Base-by-base conservation (phyloP, 352 stramenopile genomes). In the Phytopythium oedochilum region DNA sequence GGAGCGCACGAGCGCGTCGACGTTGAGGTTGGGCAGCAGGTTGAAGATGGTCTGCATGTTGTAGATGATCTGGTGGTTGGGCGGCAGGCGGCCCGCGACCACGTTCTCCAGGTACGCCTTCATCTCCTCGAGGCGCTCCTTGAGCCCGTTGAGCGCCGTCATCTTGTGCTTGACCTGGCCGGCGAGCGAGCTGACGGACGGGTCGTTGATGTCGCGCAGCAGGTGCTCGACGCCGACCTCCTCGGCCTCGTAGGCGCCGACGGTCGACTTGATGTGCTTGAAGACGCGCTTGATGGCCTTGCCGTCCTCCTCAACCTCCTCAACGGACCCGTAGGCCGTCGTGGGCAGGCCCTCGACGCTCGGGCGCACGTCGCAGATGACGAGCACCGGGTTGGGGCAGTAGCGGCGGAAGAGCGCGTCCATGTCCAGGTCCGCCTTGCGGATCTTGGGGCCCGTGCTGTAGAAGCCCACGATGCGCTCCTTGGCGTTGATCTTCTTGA, bases 31-130 rank as follows among this genome's bases (percentile, higher is more conserved):
- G 25, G 97, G 97, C 58, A 99, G 74, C 39, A 99, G 70, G 72
- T 99, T 99, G 69, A 99, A 97, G 67, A 99, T 99, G n/a, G 94
- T 98, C 83, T 99, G 97, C 85, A 99, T 96, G 79, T 99, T 99
- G 84, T 98, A 98, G 59, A 99, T 89, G 79, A 99, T 99, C 62
- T 93, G 83, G 67, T 93, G 77, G 68, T 93, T 93, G 26, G 75
- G 69, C 34, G 83, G 83, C 49, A 92, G 57, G 18, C 70, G 73
- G 28, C 83, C 89, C 10, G 78, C 77, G 14, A 96, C 83, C 20
- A 97, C 92, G 51, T 95, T 92, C 68, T 98, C 87, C 26, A 99
- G 72, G 70, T 99, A 99, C 67, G 86, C 83, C 69, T 98, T 97
- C 88, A 98, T 99, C 76, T 99, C 96, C 43, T 98, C 83, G n/a